Base-by-base conservation (phyloP, 805 yeast species). In the Kazachstania kunashirensis region DNA sequence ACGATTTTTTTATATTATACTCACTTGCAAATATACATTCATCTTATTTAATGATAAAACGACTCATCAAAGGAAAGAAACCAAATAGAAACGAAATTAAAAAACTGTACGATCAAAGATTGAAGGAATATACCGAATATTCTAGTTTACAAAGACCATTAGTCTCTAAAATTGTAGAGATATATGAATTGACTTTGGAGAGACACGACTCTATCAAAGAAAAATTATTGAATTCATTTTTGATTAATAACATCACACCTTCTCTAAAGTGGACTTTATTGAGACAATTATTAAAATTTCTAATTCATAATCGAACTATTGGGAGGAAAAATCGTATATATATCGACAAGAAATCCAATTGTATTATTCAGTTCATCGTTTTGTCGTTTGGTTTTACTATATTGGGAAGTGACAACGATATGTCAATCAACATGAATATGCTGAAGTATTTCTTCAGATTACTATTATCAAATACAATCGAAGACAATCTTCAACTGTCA, bases 231-330 rank as follows among this genome's bases (percentile, higher is more conserved):
- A 45, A 48, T 25, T 52, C 55, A 6, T 40, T 43, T 19, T n/a
- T 52, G 10, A 41, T 50, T 8, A 37, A 39, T 10, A 51, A 51
- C 31, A 40, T 52, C 3, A 20, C 43, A 4, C 52, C 52, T 9
- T 39, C 52, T 26, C 15, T 53, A 5, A 48, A 49, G 43, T 53
- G 59, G 59, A 38, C 55, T 4, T 25, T 50, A 3, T 52, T 57
- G 58, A 45, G 55, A 29, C 53, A 49, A 30, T 31, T 49, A 6
- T 34, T 47, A 2, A 34, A 34, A 40, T 21, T 31, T 16, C 27
- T 44, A 14, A 34, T 40, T 16, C 43, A 19, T 34, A 35, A 21
- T 19, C 20, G 26, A 17, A 39, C 19, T 28, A 32, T 14, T 17
- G 24, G 18, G 19, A 34, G 24, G 13, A 27, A n/a, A 7, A 28